Conservation (phyloP, 371 early-diverging fungal genomes). For the Mortierella sp. region DNA sequence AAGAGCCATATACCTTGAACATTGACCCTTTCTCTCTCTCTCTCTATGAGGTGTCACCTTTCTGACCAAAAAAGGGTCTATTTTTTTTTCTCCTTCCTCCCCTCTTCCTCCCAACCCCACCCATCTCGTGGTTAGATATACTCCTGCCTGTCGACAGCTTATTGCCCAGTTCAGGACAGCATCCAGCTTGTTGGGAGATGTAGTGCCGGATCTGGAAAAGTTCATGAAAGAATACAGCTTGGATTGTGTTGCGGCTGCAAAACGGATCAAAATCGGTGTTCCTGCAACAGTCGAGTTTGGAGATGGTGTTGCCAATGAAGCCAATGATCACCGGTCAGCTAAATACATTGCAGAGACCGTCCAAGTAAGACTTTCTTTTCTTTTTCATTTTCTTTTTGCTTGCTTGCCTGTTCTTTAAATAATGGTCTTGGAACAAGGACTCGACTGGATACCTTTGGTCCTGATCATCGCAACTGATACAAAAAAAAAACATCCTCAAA, state of each 20-base stretch:
- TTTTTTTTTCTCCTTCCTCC: neutral
- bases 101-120: neutral
- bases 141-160: conserved; percentile 88
- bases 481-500: too few species aligned
- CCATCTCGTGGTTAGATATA: conserved; percentile 70
- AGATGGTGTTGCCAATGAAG: conserved; percentile 57
- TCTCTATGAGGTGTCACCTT: too few species aligned
- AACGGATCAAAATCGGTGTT: conserved; percentile 85
- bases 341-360: conserved; percentile 91
- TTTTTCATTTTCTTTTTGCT: neutral
- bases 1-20: conserved; percentile 14
- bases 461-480: too few species aligned
- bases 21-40: too few species aligned
- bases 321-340: conserved; percentile 61
- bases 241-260: conserved; percentile 83
- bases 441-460: too few species aligned
- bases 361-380: conserved; percentile 55
- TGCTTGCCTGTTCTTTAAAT: too few species aligned
- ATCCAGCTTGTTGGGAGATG: conserved; percentile 77
- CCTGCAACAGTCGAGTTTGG: conserved; percentile 92
- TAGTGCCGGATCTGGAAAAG: conserved; percentile 73
- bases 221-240: conserved; percentile 90
- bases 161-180: conserved; percentile 95
- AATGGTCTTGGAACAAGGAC: too few species aligned
- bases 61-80: neutral